Evolutionary conservation across 495 filamentous ascomycete species (phyloP).

Genomic region (Penicillium steckii): DNA sequence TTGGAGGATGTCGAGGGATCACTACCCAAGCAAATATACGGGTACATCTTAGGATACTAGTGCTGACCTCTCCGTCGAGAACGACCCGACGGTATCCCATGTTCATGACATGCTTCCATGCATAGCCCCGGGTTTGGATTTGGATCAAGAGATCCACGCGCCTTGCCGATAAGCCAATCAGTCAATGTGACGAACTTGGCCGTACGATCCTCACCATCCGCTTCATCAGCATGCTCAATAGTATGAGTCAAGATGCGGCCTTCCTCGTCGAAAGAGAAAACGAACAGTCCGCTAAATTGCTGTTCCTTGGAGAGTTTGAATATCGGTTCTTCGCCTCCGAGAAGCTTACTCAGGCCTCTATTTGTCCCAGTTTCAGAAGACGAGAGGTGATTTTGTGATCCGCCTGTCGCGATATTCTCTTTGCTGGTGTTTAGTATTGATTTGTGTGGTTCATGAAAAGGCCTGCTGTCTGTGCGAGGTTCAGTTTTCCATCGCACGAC

Average conservation of each 20-base stretch:
- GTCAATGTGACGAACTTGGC: slow-evolving; percentile 79
- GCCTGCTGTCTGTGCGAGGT: slow-evolving; percentile 34
- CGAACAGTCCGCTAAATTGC: slow-evolving; percentile 69
- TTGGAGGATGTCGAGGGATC: no score
- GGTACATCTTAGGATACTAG: no score
- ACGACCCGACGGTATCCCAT: slow-evolving; percentile 7
- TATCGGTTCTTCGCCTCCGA: slow-evolving; percentile 64
- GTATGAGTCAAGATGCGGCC: slow-evolving; percentile 82
- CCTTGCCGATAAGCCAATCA: slow-evolving; percentile 79
- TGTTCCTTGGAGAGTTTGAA: slow-evolving; percentile 66
- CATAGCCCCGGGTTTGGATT: slow-evolving; percentile 32
- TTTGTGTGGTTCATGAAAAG: slow-evolving; percentile 13
- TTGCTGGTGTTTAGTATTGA: neutral
- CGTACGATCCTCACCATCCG: slow-evolving; percentile 66
- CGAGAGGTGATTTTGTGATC: slow-evolving; percentile 14
- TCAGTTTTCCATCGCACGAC: slow-evolving; percentile 83
- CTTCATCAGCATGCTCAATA: slow-evolving; percentile 88
- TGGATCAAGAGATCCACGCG: slow-evolving; percentile 48
- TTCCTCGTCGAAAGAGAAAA: slow-evolving; percentile 93
- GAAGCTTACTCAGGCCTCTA: slow-evolving; percentile 39
- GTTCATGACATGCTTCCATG: slow-evolving; percentile 25
- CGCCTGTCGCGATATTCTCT: neutral
- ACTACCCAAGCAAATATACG: no score
- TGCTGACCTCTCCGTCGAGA: neutral
- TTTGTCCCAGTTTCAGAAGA: slow-evolving; percentile 32